phyloP scores from a whole-genome alignment of 73 alveolate species.

The Stentor coeruleus region DNA sequence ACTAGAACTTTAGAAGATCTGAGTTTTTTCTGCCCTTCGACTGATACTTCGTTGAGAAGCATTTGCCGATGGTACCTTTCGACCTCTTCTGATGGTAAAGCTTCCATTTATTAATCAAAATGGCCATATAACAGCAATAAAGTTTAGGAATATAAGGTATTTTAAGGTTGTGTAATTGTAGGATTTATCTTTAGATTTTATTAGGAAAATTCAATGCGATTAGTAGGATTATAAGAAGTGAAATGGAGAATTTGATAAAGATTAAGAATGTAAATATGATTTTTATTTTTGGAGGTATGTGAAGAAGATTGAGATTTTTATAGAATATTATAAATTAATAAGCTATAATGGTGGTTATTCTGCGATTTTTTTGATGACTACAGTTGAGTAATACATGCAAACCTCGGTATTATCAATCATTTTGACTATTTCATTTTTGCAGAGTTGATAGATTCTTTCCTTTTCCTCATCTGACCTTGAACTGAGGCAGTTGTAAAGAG shows the following conservation, averaged over 20 bases:
- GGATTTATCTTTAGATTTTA: too few species aligned
- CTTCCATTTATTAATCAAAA: too few species aligned
- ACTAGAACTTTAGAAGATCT: slow-evolving; percentile 80
- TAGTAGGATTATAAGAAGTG: too few species aligned
- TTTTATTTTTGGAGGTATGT: too few species aligned
- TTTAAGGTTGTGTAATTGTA: too few species aligned
- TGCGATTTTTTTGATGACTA: neutral
- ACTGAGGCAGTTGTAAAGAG: neutral
- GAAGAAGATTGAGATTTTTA: too few species aligned
- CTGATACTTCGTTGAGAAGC: slow-evolving; percentile 73
- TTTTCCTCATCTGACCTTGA: neutral
- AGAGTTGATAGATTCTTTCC: neutral
- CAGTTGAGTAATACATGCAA: neutral
- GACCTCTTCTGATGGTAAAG: slow-evolving; percentile 55
- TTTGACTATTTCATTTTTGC: neutral
- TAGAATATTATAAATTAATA: too few species aligned
- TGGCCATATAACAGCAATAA: too few species aligned
- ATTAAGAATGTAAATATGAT: too few species aligned
- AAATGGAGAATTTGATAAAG: too few species aligned
- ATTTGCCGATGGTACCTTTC: slow-evolving; percentile 84
- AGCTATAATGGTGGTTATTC: neutral
- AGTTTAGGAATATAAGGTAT: too few species aligned
- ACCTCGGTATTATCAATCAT: neutral
- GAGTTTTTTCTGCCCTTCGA: slow-evolving; percentile 74
- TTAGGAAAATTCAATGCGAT: too few species aligned